Evolutionary conservation across 2,329 filamentous ascomycete species (phyloP).

Genomic region (Coniochaeta hoffmannii): DNA sequence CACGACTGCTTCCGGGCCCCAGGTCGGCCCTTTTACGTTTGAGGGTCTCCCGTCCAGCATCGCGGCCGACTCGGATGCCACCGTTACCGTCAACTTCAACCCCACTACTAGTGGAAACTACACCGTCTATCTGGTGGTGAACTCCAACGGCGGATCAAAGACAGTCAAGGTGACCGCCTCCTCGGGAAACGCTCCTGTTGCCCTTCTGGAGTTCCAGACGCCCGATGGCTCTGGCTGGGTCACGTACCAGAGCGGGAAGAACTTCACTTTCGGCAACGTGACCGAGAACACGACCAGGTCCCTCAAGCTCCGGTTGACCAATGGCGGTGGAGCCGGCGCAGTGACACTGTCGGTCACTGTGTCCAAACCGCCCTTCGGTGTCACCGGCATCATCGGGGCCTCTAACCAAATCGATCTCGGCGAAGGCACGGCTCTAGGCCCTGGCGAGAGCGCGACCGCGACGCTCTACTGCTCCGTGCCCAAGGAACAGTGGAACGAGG

Average conservation of each 20-base stretch:
- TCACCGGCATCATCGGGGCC: constrained; percentile 44
- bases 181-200: constrained; percentile 39
- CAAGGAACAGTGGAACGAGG: constrained; percentile 48
- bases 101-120: constrained; percentile 38
- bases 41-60: constrained; percentile 36
- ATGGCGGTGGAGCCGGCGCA: constrained; percentile 41
- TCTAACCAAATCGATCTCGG: constrained; percentile 49
- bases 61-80: constrained; percentile 26
- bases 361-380: constrained; percentile 53
- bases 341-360: constrained; percentile 47
- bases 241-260: constrained; percentile 29
- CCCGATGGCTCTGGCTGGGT: constrained; percentile 43
- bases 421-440: constrained; percentile 43
- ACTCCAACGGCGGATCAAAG: constrained; percentile 39
- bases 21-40: constrained; percentile 41
- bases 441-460: constrained; percentile 43
- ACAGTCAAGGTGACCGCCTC: constrained; percentile 40
- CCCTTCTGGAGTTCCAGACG: constrained; percentile 47
- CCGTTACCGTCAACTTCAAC: constrained; percentile 39
- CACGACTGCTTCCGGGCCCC: constrained; percentile 23
- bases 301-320: constrained; percentile 45
- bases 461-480: constrained; percentile 47
- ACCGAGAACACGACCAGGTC: constrained; percentile 39
- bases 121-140: constrained; percentile 38
- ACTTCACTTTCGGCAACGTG: constrained; percentile 50